These are phyloP conservation scores for Parmelia sp. DNA, from an alignment of 495 filamentous ascomycete species.

Conservation along the genomic window DNA sequence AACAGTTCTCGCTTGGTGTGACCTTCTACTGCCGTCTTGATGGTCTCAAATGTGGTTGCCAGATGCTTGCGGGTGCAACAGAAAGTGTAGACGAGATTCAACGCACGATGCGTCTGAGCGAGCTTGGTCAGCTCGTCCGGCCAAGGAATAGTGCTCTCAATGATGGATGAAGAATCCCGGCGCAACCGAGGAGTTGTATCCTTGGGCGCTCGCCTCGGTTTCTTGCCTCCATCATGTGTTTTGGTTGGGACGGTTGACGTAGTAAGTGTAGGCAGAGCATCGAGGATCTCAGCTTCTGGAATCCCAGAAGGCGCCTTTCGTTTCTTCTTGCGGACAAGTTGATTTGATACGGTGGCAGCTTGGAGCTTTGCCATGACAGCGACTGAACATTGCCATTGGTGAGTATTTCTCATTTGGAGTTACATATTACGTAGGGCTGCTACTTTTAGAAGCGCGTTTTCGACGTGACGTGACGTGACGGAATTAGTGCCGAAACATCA, in stretches of 20 bases:
- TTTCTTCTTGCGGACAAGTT: constrained; percentile 49
- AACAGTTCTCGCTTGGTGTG: constrained; percentile 66
- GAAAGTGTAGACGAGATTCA: constrained; percentile 93
- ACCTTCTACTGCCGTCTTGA: constrained; percentile 75
- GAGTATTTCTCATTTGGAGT: background rate
- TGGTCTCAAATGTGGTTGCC: constrained; percentile 82
- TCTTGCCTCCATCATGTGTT: constrained; percentile 49
- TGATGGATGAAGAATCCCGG: constrained; percentile 37
- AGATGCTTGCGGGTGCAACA: constrained; percentile 87
- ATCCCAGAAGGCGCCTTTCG: constrained; percentile 34
- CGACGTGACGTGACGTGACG: background rate
- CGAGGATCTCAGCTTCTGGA: background rate
- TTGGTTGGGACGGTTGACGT: constrained; percentile 45
- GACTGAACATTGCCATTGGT: background rate
- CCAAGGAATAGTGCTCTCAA: constrained; percentile 55
- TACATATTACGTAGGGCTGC: background rate
- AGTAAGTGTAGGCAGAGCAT: constrained; percentile 18
- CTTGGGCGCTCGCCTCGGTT: constrained; percentile 37
- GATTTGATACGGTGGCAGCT: constrained; percentile 50
- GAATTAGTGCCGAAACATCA: background rate
- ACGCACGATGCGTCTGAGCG: constrained; percentile 68
- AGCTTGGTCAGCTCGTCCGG: constrained; percentile 67
- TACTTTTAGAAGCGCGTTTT: background rate
- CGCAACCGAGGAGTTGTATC: constrained; percentile 32
- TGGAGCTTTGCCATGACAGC: constrained; percentile 48